Base-by-base conservation (phyloP, 768 basidiomycete species). In the Obba rivulosa region DNA sequence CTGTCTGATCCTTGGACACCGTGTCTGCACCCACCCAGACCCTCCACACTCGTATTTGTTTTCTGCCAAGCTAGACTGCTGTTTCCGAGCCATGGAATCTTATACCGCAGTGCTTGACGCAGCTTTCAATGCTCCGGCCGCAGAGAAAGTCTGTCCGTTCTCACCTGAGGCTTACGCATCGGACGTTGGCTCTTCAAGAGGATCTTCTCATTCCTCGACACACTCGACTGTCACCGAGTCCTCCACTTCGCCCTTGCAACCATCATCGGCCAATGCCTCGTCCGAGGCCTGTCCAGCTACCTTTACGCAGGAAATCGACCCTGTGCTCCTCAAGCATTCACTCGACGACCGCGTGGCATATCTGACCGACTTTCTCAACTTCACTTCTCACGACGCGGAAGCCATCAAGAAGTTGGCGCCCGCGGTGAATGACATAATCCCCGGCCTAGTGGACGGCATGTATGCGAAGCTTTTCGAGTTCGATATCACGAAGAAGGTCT, bases 401-500 rank as follows among this genome's bases (percentile, higher is more conserved):
- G 63, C 69, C 21, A 64, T 76, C 23, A 70, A 67, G 36, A 67
- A 72, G 34, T 65, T 74, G 1, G 65, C 65, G 18, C 66, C 69
- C 3, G 56, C 68, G n/a, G 64, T 77, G 9, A 67, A 68, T 7
- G 71, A 70, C 0, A 61, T 74, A 28, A 72, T 76, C 8, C 72
- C 75, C 0, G 48, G 60, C 18, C 61, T 76, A 20, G 72, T 77
- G 35, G 74, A 77, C 51, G 56, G 63, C 3, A 68, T 76, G 45
- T 76, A 77, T 52, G 65, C 66, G 21, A 76, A 75, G 52, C 65
- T 77, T 4, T 66, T 72, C 35, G 62, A 66, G 53, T 77, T 73
- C 54, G 69, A 70, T 46, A 71, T 75, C 48, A 76, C 75, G 16
- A 67, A 67, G 57, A 61, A 64, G 56, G 62, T 65, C 11, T 67